These are phyloP conservation scores for Lathyrus oleraceus DNA, from an alignment of 306 rosid genomes.

Conservation along the genomic window DNA sequence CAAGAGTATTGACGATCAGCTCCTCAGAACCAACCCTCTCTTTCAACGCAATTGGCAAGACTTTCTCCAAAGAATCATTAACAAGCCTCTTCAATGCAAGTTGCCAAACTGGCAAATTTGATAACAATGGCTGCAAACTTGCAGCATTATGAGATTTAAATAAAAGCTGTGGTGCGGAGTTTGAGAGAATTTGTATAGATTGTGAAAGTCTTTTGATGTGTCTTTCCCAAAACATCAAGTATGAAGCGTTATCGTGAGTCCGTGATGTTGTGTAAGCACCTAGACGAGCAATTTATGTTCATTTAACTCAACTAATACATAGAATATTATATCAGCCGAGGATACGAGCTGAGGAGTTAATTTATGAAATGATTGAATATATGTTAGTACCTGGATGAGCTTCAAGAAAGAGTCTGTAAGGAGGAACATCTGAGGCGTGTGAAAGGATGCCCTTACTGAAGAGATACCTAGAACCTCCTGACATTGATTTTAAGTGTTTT, in stretches of 20 bases:
- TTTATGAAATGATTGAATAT: too few species aligned
- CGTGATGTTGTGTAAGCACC: constrained; percentile 98
- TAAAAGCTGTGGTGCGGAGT: constrained; percentile 55
- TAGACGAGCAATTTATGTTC: not conserved
- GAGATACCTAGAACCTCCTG: constrained; percentile 49
- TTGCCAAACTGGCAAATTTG: constrained; percentile 45
- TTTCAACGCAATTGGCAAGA: constrained; percentile 57
- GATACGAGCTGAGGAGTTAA: too few species aligned
- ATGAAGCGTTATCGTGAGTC: constrained; percentile 66
- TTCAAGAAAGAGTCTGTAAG: constrained; percentile 59
- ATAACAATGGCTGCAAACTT: constrained; percentile 32
- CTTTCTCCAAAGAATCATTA: constrained; percentile 49
- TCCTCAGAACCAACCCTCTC: constrained; percentile 57
- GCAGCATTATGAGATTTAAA: constrained; percentile 40
- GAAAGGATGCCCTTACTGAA: constrained; percentile 64
- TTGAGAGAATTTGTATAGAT: constrained; percentile 57
- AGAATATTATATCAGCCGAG: too few species aligned
- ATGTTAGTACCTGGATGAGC: constrained; percentile 54
- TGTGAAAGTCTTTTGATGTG: constrained; percentile 73
- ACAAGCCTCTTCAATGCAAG: constrained; percentile 51
- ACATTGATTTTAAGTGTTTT: constrained; percentile 24
- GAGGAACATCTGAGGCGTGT: constrained; percentile 52
- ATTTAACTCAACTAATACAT: too few species aligned
- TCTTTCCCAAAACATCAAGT: constrained; percentile 78
- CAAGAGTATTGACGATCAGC: constrained; percentile 61